These are phyloP conservation scores for Juglanconis oblonga DNA, from an alignment of 2,329 filamentous ascomycete species.

Conservation along the genomic window DNA sequence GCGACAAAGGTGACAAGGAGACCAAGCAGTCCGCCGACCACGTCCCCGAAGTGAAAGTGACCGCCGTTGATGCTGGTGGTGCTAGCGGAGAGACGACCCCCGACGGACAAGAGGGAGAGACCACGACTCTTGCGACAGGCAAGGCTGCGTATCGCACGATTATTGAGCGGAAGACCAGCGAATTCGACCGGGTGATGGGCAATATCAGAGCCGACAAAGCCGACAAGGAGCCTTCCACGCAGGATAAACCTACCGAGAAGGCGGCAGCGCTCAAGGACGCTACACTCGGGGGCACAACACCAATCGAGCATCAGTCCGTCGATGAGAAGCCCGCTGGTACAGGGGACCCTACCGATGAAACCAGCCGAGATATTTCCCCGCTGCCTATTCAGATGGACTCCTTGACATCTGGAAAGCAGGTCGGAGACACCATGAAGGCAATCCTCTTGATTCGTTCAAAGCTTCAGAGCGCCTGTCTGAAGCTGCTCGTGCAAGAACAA, in stretches of 20 bases:
- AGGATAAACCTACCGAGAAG: background rate
- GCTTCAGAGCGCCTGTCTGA: constrained; percentile 1
- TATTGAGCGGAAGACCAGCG: constrained; percentile 18
- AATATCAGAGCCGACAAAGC: background rate
- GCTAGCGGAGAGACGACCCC: background rate
- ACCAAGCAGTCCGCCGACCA: background rate
- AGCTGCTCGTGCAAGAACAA: background rate
- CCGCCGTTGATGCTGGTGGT: background rate
- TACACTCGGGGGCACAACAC: background rate
- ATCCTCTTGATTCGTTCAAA: background rate
- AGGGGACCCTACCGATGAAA: background rate
- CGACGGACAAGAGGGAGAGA: background rate
- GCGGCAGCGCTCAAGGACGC: background rate
- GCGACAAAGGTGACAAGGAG: background rate
- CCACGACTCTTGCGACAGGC: constrained; percentile 15
- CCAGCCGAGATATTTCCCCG: background rate
- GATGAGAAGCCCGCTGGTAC: background rate
- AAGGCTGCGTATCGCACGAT: constrained; percentile 23
- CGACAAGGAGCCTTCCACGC: background rate
- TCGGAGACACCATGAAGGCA: background rate
- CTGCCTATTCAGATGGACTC: background rate
- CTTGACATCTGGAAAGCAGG: background rate
- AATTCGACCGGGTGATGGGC: constrained; percentile 13
- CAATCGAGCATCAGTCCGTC: background rate
- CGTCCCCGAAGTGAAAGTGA: background rate